A percentile compares a stretch with the other conserved stretches of the same genome.
Evolutionary conservation across 2,329 filamentous ascomycete species (phyloP).

Genomic region (Hypoxylon sp.): DNA sequence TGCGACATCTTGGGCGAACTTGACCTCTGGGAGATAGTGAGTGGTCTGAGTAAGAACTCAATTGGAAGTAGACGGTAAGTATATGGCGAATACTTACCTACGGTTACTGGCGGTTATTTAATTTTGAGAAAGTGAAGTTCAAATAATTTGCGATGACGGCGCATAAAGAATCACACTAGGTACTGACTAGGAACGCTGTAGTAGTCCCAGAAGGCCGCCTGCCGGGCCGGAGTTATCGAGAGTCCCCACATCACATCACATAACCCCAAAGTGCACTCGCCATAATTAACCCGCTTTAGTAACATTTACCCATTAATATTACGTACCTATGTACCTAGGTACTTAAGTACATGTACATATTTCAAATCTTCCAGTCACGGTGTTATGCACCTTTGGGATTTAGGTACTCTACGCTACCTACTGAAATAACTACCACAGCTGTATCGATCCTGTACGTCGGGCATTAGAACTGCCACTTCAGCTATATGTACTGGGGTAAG

Average conservation of each 20-base stretch:
- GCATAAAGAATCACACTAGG: slow-evolving; percentile 12
- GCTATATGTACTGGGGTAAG: not conserved
- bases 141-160: slow-evolving; percentile 44
- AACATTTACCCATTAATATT: slow-evolving; percentile 27
- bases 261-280: slow-evolving; percentile 17
- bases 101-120: slow-evolving; percentile 40
- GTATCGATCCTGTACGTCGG: not conserved
- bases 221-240: slow-evolving; percentile 41
- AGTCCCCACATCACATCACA: slow-evolving; percentile 24
- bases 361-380: no score
- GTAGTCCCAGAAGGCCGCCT: slow-evolving; percentile 14
- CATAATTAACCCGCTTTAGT: slow-evolving; percentile 1
- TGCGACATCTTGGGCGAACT: slow-evolving; percentile 69
- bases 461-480: not conserved
- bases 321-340: slow-evolving; percentile 12
- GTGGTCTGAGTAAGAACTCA: slow-evolving; percentile 15
- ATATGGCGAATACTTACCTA: slow-evolving; percentile 13
- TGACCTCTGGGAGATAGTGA: slow-evolving; percentile 12
- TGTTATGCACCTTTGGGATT: not conserved
- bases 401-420: not conserved
- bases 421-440: not conserved
- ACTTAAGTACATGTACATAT: not conserved
- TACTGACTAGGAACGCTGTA: not conserved
- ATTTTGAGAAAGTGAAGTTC: slow-evolving; percentile 27
- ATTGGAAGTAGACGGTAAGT: slow-evolving; percentile 17